Conservation (phyloP, 116 monocot species). For the Phalaenopsis hybrid region DNA sequence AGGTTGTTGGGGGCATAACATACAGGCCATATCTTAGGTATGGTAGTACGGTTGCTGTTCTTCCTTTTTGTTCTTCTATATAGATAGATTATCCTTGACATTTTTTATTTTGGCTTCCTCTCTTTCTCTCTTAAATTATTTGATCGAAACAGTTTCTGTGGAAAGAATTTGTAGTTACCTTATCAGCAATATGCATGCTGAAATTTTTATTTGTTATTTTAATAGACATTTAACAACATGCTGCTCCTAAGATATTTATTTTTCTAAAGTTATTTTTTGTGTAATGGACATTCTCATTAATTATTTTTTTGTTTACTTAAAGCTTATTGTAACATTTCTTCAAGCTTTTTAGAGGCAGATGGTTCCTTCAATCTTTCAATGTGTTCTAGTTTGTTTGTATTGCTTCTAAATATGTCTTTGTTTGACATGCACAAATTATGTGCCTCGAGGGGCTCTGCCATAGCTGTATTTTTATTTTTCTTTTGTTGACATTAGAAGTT, state of each 20-base stretch:
- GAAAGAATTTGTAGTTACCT: neutral
- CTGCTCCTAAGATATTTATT: neutral
- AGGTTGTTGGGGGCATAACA: slow-evolving; percentile 94
- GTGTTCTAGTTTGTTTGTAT: neutral
- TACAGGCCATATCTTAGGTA: slow-evolving; percentile 91
- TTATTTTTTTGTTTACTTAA: neutral
- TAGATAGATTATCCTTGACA: neutral
- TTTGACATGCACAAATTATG: neutral
- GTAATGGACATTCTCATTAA: neutral
- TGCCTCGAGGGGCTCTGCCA: neutral
- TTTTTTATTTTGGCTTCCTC: neutral
- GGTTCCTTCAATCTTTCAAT: neutral
- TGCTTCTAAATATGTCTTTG: neutral
- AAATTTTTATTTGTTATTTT: neutral
- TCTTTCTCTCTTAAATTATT: neutral
- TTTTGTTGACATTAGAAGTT: neutral
- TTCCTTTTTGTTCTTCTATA: neutral
- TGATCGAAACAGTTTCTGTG: neutral
- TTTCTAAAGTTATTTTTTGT: neutral
- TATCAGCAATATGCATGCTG: neutral
- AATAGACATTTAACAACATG: neutral
- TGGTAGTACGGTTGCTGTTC: neutral
- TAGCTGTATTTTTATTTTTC: neutral
- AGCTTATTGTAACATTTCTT: neutral
- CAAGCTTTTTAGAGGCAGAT: neutral